Percentiles rank a stretch among this genome's conserved stretches.
These are phyloP conservation scores for Coemansia sp. DNA, from an alignment of 192 early-diverging fungal genomes.

Conservation along the genomic window DNA sequence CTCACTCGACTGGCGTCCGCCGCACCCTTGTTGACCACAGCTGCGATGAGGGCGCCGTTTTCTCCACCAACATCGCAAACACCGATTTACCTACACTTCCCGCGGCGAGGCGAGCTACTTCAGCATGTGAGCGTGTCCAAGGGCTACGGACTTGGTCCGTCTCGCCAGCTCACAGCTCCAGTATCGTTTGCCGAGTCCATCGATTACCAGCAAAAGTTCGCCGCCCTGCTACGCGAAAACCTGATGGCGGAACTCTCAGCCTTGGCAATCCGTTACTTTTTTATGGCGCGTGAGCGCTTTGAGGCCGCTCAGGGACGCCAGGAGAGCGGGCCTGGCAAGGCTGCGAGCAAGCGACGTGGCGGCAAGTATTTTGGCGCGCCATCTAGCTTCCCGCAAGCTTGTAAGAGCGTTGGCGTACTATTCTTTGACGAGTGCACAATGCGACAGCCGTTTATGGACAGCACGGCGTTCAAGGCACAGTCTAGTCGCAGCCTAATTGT, in stretches of 20 bases:
- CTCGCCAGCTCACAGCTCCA: slow-evolving; percentile 35
- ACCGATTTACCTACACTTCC: slow-evolving; percentile 44
- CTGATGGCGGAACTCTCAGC: slow-evolving; percentile 42
- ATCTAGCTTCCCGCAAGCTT: slow-evolving; percentile 25
- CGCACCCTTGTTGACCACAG: neutral
- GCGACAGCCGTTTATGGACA: slow-evolving; percentile 46
- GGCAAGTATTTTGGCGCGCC: neutral
- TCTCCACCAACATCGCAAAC: slow-evolving; percentile 28
- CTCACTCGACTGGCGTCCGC: neutral
- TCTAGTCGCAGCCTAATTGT: slow-evolving; percentile 15
- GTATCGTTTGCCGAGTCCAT: slow-evolving; percentile 27
- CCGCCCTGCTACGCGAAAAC: slow-evolving; percentile 43
- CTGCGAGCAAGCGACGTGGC: neutral
- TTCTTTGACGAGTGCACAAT: slow-evolving; percentile 47
- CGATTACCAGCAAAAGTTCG: slow-evolving; percentile 24
- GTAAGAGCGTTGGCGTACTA: slow-evolving; percentile 39
- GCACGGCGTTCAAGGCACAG: slow-evolving; percentile 36
- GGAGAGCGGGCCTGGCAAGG: neutral
- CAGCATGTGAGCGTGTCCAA: slow-evolving; percentile 52
- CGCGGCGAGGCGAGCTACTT: slow-evolving; percentile 49
- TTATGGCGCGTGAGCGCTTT: slow-evolving; percentile 46
- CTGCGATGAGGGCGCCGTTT: slow-evolving; percentile 13
- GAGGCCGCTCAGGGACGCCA: slow-evolving; percentile 12
- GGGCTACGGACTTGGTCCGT: slow-evolving; percentile 45
- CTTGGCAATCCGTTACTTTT: slow-evolving; percentile 52